A percentile compares a stretch with the other conserved stretches of the same genome.
Evolutionary conservation across 164 flowering plant genomes (phyloP).

Genomic region (Liquidambar formosana): DNA sequence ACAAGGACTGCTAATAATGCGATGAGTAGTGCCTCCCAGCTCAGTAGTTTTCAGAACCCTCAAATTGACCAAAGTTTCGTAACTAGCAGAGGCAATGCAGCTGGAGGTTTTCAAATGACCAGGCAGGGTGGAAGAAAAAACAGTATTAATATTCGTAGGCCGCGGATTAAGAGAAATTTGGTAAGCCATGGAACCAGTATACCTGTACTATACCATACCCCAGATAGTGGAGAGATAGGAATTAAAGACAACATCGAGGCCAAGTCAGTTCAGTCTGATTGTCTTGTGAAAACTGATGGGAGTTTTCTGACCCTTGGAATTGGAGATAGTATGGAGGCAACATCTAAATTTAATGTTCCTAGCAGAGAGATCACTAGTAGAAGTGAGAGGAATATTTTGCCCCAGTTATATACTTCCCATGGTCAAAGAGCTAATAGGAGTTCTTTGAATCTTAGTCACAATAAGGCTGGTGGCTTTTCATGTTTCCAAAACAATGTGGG

Average conservation of each 20-base stretch:
- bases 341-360: slow-evolving; percentile 1
- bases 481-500: slow-evolving; percentile 6
- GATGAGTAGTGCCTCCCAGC: slow-evolving; percentile 3
- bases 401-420: slow-evolving; percentile 9
- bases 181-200: neutral
- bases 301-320: slow-evolving; percentile 11
- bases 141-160: neutral
- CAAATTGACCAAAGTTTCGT: neutral
- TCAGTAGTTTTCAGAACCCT: slow-evolving; percentile 3
- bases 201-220: neutral
- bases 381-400: slow-evolving; percentile 6
- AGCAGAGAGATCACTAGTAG: slow-evolving; percentile 10
- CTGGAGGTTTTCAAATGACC: neutral
- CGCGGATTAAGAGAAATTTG: neutral
- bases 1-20: neutral
- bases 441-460: slow-evolving; percentile 3
- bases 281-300: slow-evolving; percentile 4
- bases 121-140: slow-evolving; percentile 5
- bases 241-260: neutral
- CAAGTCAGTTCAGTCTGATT: neutral
- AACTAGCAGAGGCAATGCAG: neutral
- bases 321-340: slow-evolving; percentile 14
- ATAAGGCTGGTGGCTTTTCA: neutral
- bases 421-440: slow-evolving; percentile 3
- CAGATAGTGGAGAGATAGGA: neutral